Evolutionary conservation across 106 monocot genomes (phyloP).

Genomic region (Acanthochlamys bracteata): DNA sequence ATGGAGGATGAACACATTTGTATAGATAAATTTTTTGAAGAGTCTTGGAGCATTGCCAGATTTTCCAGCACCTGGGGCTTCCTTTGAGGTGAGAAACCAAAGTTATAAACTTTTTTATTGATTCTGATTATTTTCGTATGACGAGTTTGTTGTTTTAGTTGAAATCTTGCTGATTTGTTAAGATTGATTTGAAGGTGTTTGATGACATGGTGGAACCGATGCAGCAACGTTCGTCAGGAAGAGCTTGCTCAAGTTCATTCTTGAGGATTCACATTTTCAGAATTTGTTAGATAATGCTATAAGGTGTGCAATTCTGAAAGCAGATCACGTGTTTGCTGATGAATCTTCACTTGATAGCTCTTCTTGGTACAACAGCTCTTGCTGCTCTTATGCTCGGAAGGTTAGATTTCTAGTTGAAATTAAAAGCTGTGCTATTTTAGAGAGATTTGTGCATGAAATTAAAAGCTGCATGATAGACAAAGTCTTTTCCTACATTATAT

Average conservation of each 20-base stretch:
- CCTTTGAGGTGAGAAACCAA: slow-evolving; percentile 55
- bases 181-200: slow-evolving; percentile 42
- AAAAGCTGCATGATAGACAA: too few species aligned
- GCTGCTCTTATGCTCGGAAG: slow-evolving; percentile 57
- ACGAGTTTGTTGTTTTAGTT: neutral
- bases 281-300: slow-evolving; percentile 40
- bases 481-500: too few species aligned
- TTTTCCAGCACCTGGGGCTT: slow-evolving; percentile 52
- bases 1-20: slow-evolving; percentile 90
- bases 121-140: too few species aligned
- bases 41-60: slow-evolving; percentile 19
- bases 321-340: slow-evolving; percentile 70
- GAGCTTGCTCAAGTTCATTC: slow-evolving; percentile 52
- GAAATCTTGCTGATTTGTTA: neutral
- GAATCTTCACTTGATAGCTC: slow-evolving; percentile 41
- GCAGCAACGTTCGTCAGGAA: slow-evolving; percentile 51
- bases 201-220: slow-evolving; percentile 75
- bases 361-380: slow-evolving; percentile 72
- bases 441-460: too few species aligned
- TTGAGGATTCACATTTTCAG: slow-evolving; percentile 52
- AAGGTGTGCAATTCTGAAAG: slow-evolving; percentile 49
- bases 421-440: too few species aligned
- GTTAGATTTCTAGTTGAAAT: slow-evolving; percentile 17
- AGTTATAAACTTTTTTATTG: neutral
- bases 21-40: slow-evolving; percentile 48